Base-by-base conservation (phyloP, 2,329 filamentous ascomycete genomes). In the Zasmidium citrigriseum region DNA sequence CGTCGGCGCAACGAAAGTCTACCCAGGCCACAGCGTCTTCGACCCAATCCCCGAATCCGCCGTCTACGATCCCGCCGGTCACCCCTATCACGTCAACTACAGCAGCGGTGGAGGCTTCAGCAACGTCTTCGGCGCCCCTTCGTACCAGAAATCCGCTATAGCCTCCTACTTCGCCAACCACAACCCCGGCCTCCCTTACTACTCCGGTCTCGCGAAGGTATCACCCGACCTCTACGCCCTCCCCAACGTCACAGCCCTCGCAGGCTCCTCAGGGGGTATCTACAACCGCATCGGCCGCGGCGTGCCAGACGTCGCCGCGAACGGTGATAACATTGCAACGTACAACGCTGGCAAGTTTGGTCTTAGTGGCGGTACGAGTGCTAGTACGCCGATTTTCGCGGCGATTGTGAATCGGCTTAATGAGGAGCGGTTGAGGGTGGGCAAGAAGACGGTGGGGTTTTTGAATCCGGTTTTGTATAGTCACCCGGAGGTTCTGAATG, bases 231-330 rank as follows among this genome's bases (percentile, higher is more conserved):
- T 41, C 34, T 41, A 41, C 16, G 51, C 25, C 27, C 29, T 9
- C 22, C 51, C 51, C 20, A 23, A 70, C 52, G 60, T 63, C 48
- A 50, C 54, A 38, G 60, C 60, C 24, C 52, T 61, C 14, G 56
- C 64, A 20, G 66, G 73, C 2, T 77, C 78, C 58, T 72, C 70
- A 22, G 23, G 38, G n/a, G 41, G 74, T 29, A 75, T 76, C 51
- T 83, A 79, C 73, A 80, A 82, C 68, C 76, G 76, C 60, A 75
- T 73, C 2, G 73, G 77, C 3, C 75, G 80, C 22, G 81, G 75
- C 0, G 80, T 75, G 58, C 81, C 81, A 0, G 81, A 83, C 55
- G 65, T 72, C 48, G 56, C 63, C 11, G 60, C 64, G n/a, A 48
- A 64, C 25, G 66, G 65, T 41, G 22, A 47, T 3, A 67, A 68